A percentile compares a stretch with the other conserved stretches of the same genome.
Conservation (phyloP, 1,284 basidiomycete species). For the Porogramme epimiltina region DNA sequence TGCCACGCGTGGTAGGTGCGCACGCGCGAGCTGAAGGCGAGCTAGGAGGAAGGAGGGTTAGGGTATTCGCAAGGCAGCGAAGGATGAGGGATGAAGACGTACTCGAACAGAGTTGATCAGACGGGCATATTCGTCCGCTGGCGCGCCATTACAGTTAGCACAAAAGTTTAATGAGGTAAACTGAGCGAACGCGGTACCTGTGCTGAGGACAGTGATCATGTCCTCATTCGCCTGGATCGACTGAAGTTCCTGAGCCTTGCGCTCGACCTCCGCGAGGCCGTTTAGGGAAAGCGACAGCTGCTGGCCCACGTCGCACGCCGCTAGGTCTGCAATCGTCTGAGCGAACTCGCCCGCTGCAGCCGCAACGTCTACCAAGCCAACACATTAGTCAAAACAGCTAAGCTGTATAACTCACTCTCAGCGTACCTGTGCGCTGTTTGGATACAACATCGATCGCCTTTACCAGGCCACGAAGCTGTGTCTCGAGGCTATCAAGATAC, state of each 20-base stretch:
- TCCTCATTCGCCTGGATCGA: constrained; percentile 78
- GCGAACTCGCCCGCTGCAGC: constrained; percentile 73
- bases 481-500: constrained; percentile 90
- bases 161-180: too few relatives aligned
- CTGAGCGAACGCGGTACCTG: too few relatives aligned
- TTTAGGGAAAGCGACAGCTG: constrained; percentile 70
- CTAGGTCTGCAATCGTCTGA: constrained; percentile 63
- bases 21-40: constrained; percentile 86
- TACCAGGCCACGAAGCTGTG: constrained; percentile 83
- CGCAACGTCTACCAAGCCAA: constrained; percentile 59
- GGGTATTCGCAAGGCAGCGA: background rate
- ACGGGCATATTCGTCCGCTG: constrained; percentile 90
- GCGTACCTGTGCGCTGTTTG: constrained; percentile 74
- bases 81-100: constrained; percentile 38
- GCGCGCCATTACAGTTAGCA: too few relatives aligned
- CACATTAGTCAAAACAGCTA: background rate
- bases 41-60: constrained; percentile 40
- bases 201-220: constrained; percentile 75
- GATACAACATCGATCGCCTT: constrained; percentile 84
- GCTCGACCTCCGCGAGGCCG: constrained; percentile 74
- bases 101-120: constrained; percentile 90
- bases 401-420: background rate
- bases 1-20: constrained; percentile 85
- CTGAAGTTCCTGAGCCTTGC: constrained; percentile 70
- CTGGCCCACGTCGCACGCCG: constrained; percentile 75